Conservation (phyloP, 2,329 filamentous ascomycete species). For the Epichloe gansuensis region DNA sequence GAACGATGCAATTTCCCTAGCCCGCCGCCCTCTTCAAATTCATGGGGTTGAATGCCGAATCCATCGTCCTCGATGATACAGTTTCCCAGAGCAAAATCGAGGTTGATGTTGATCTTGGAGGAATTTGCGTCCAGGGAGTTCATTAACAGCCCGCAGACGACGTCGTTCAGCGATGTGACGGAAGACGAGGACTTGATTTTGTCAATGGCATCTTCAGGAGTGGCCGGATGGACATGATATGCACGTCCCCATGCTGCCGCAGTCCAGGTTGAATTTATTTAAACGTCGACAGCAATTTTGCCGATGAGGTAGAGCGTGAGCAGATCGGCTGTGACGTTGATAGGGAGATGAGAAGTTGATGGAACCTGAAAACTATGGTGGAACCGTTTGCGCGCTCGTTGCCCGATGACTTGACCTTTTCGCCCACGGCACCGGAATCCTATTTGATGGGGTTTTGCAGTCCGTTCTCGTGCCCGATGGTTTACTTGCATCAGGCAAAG, state of each 20-base stretch:
- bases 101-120: constrained; percentile 51
- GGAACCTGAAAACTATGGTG: too few relatives aligned
- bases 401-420: too few relatives aligned
- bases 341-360: too few relatives aligned
- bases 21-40: constrained; percentile 61
- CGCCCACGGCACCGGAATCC: too few relatives aligned
- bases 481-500: too few relatives aligned
- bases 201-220: constrained; percentile 57
- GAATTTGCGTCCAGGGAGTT: constrained; percentile 79
- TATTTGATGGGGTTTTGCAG: too few relatives aligned
- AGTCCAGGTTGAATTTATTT: background rate
- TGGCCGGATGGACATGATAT: constrained; percentile 50
- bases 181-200: constrained; percentile 78
- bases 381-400: too few relatives aligned
- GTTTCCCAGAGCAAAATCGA: constrained; percentile 65
- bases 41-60: constrained; percentile 56
- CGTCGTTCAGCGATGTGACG: constrained; percentile 62
- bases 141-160: constrained; percentile 59
- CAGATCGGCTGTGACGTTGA: background rate
- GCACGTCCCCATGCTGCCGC: constrained; percentile 3
- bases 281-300: background rate
- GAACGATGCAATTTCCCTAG: constrained; percentile 63
- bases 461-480: too few relatives aligned
- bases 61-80: constrained; percentile 82
- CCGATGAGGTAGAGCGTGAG: background rate